Evolutionary conservation across 1,284 basidiomycete species (phyloP), one percentile per base, ranked within the genome.

Genomic region (Irpex sp.): DNA sequence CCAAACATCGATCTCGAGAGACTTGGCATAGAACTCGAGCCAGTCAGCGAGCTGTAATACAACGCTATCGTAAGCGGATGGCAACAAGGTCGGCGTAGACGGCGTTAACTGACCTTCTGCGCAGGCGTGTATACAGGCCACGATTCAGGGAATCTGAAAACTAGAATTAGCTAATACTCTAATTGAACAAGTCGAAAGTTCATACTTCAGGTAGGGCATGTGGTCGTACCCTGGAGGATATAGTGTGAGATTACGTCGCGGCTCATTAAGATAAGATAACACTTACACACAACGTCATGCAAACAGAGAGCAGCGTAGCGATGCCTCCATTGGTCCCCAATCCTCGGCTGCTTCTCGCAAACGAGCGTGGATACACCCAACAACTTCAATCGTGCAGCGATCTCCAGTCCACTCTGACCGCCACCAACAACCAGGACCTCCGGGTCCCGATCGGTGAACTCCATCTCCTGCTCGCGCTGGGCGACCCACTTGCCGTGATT

Each of bases 1-100:
- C 91, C 91, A 92, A 38, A 89, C 82, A 77, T 89, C 88, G 65
- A 92, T 75, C 72, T 92, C 90, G 73, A 92, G 82, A 1, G 85
- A 77, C 56, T 89, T 84, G 6, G 89, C 91, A 78, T 92, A 93
- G 15, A 80, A 80, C 78, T 92, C 90, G 4, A 92, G 81, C 87
- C 89, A 93, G 75, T 90, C 87, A 0, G 87, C 90, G 64, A 74
- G 85, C 87, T 67, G 18, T 7, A 1, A 38, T 38, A 7, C 32
- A 38, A 38, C 0, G 32, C 6, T 7, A 38, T 7, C 7, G 32
- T 38, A 2, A 38, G 32, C 32, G 32, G 7, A 7, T 38, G 32
- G 32, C 6, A 7, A 38, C 6, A 7, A 38, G 32, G 7, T 7
- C 7, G 7, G 32, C 7, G 2, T 7, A 2, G 32, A 7, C 6